Evolutionary conservation across 163 green algal genomes (phyloP).

Genomic region (Trebouxiophyceae sp.): DNA sequence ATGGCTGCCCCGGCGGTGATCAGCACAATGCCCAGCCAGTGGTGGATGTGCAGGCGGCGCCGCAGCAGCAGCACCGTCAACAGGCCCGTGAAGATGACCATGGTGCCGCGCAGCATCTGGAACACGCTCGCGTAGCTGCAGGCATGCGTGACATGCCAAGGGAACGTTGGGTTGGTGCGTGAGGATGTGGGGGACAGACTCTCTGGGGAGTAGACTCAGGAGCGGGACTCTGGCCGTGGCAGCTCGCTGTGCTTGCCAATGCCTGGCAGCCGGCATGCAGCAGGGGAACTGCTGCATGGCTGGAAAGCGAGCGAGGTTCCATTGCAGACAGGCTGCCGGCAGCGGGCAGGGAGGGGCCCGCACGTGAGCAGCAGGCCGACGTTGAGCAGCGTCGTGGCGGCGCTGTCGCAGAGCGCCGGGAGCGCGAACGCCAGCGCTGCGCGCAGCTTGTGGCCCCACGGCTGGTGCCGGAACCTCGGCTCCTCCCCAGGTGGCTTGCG

Average conservation of each 20-base stretch:
- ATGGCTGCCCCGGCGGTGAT: slow-evolving; percentile 70
- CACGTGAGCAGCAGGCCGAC: slow-evolving; percentile 76
- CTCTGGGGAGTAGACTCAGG: too few relatives aligned
- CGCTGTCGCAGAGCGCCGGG: slow-evolving; percentile 76
- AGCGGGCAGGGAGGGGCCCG: slow-evolving; percentile 14
- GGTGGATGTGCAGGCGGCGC: slow-evolving; percentile 62
- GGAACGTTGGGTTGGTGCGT: background rate
- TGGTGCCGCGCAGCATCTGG: slow-evolving; percentile 84
- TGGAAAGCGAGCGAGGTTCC: too few relatives aligned
- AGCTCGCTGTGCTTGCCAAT: too few relatives aligned
- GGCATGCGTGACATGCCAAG: background rate
- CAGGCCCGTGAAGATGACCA: slow-evolving; percentile 77
- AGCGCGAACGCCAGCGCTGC: slow-evolving; percentile 50
- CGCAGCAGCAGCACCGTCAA: slow-evolving; percentile 74
- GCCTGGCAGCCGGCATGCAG: too few relatives aligned
- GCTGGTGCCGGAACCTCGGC: background rate
- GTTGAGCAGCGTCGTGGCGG: slow-evolving; percentile 74
- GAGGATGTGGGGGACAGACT: too few relatives aligned
- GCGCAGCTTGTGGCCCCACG: slow-evolving; percentile 1
- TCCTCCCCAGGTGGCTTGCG: too few relatives aligned
- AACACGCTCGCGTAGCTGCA: slow-evolving; percentile 63
- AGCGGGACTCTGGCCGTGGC: too few relatives aligned
- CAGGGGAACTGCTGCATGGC: too few relatives aligned
- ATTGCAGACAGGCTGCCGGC: too few relatives aligned
- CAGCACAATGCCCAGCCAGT: slow-evolving; percentile 77